A percentile compares a stretch with the other conserved stretches of the same genome.
Conservation (phyloP, 1,284 basidiomycete species). For the Uromyces viciae-fabae region DNA sequence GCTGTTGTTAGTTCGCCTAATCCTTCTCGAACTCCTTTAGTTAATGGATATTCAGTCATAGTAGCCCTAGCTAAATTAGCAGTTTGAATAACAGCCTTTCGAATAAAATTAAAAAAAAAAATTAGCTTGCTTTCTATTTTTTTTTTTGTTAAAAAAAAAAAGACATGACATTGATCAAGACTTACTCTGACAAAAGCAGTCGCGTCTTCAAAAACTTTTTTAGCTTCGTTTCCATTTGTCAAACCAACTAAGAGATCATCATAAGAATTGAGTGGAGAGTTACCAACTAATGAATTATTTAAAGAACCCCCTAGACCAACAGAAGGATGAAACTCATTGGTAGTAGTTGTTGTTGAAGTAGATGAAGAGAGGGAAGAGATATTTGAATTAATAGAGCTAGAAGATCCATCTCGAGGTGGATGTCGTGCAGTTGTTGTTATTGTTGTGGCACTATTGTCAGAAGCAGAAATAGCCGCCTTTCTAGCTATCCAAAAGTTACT, state of each 20-base stretch:
- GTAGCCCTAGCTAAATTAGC: slow-evolving; percentile 56
- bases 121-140: slow-evolving; percentile 53
- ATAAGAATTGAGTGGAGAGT: neutral
- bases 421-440: neutral
- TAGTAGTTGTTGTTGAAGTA: no score
- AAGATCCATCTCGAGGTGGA: neutral
- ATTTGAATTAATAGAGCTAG: no score
- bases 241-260: no score
- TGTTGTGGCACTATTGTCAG: neutral
- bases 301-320: no score
- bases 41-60: slow-evolving; percentile 53
- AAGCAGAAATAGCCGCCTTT: neutral
- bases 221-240: neutral
- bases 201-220: slow-evolving; percentile 38
- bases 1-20: slow-evolving; percentile 56
- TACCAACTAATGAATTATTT: no score
- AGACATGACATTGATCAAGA: no score
- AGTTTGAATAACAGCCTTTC: slow-evolving; percentile 57
- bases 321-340: neutral
- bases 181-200: slow-evolving; percentile 39
- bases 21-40: slow-evolving; percentile 51
- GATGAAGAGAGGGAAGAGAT: neutral
- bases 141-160: slow-evolving; percentile 53
- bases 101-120: neutral
- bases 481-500: neutral